phyloP scores from a whole-genome alignment of 208 protist species.

The Kentomonas sorsogonicus region DNA sequence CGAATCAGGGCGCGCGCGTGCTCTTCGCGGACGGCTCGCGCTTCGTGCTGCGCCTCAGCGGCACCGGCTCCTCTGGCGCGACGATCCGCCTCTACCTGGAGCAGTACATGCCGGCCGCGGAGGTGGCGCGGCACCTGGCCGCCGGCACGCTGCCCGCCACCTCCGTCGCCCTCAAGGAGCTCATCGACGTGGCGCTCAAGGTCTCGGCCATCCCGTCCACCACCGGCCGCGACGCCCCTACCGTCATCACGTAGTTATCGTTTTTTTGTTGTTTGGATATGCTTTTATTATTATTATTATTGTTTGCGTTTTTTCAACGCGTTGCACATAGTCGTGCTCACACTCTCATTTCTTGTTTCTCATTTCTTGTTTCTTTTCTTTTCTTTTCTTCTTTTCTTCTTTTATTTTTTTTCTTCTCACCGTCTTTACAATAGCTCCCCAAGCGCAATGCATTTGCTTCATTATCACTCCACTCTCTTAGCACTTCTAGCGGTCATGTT shows the following conservation, averaged over 20 bases:
- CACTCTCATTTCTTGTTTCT: neutral
- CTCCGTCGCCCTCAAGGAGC: conserved; percentile 54
- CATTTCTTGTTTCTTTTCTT: conserved; percentile 3
- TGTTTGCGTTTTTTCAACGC: neutral
- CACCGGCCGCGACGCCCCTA: conserved; percentile 91
- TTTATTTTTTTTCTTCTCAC: neutral
- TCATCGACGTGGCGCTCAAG: conserved; percentile 83
- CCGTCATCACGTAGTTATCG: conserved; percentile 87
- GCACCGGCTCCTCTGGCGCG: conserved; percentile 93
- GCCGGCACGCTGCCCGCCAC: conserved; percentile 37
- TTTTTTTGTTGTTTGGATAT: conserved; percentile 5
- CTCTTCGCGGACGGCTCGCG: conserved; percentile 94
- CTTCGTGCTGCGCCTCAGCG: conserved; percentile 95
- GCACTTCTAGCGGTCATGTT: no score
- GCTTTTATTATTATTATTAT: neutral
- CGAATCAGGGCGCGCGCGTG: conserved; percentile 92
- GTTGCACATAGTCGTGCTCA: neutral
- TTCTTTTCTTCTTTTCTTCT: conserved; percentile 7
- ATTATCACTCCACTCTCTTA: no score
- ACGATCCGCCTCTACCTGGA: conserved; percentile 97
- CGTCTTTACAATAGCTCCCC: neutral
- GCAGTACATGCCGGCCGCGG: conserved; percentile 82
- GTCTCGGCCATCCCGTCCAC: conserved; percentile 78
- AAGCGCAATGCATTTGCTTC: neutral
- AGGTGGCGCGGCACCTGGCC: conserved; percentile 32